Percentiles rank a stretch among this genome's conserved stretches.
These are phyloP conservation scores for Sarcodon sp. DNA, from an alignment of 768 basidiomycete genomes.

Conservation along the genomic window DNA sequence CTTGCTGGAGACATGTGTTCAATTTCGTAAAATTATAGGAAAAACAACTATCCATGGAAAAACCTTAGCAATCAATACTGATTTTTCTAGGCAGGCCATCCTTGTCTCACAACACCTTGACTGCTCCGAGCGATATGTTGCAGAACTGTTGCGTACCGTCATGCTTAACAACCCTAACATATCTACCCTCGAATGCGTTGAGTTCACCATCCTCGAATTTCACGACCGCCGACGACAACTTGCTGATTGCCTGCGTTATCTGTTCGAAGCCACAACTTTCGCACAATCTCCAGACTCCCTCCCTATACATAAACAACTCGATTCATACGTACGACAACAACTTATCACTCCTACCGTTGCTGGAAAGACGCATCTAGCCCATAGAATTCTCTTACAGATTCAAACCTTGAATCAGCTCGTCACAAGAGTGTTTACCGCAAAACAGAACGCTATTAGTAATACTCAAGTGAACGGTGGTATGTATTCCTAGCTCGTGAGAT, in stretches of 20 bases:
- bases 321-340: slow-evolving; percentile 40
- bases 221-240: slow-evolving; percentile 60
- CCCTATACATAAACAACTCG: slow-evolving; percentile 36
- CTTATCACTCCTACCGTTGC: slow-evolving; percentile 28
- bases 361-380: slow-evolving; percentile 29
- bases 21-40: slow-evolving; percentile 29
- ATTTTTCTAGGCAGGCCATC: slow-evolving; percentile 66
- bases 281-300: slow-evolving; percentile 31
- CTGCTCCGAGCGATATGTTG: slow-evolving; percentile 73
- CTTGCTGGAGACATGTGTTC: background rate
- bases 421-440: slow-evolving; percentile 37
- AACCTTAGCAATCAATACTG: slow-evolving; percentile 59
- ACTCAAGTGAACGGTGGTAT: slow-evolving; percentile 45
- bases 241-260: slow-evolving; percentile 54
- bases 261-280: slow-evolving; percentile 51
- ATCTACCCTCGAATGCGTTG: slow-evolving; percentile 40
- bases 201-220: slow-evolving; percentile 52
- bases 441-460: slow-evolving; percentile 49
- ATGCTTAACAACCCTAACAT: slow-evolving; percentile 57
- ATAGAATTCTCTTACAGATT: slow-evolving; percentile 49
- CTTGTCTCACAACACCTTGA: slow-evolving; percentile 74
- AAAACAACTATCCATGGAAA: slow-evolving; percentile 51
- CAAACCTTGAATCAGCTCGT: slow-evolving; percentile 44
- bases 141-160: slow-evolving; percentile 52
- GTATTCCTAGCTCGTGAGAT: background rate